These are phyloP conservation scores for Pyrenophora teres DNA, from an alignment of 2,329 filamentous ascomycete species.

Conservation along the genomic window DNA sequence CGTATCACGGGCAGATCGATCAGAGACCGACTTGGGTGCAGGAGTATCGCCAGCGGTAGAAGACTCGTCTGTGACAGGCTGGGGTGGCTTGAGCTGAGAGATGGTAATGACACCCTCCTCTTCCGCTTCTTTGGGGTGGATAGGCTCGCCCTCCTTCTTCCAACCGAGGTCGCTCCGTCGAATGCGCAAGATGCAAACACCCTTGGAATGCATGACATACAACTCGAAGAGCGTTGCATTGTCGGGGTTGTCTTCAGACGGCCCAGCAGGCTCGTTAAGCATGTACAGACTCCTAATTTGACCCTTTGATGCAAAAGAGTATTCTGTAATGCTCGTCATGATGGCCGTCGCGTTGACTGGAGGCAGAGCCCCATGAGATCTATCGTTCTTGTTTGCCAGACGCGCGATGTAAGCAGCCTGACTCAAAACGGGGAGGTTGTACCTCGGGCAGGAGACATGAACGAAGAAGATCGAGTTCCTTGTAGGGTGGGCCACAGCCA, in stretches of 20 bases:
- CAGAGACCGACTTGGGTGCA: constrained; percentile 42
- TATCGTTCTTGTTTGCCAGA: constrained; percentile 60
- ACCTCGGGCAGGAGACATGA: constrained; percentile 91
- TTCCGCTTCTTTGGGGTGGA: constrained; percentile 76
- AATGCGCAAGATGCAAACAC: constrained; percentile 86
- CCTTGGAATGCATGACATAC: constrained; percentile 96
- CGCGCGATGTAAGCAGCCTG: constrained; percentile 88
- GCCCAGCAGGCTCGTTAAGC: constrained; percentile 70
- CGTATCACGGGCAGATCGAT: constrained; percentile 43
- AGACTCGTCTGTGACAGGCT: constrained; percentile 39
- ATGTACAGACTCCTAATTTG: constrained; percentile 89
- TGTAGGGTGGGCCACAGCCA: constrained; percentile 93
- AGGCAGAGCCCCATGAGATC: constrained; percentile 65
- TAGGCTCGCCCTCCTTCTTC: constrained; percentile 86
- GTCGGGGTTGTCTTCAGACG: constrained; percentile 60
- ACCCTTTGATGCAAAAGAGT: constrained; percentile 86
- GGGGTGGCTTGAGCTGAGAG: constrained; percentile 61
- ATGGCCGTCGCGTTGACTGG: constrained; percentile 94
- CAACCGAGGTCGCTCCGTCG: constrained; percentile 90
- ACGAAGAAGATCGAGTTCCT: constrained; percentile 98
- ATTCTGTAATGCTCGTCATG: constrained; percentile 94
- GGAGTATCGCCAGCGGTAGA: constrained; percentile 47
- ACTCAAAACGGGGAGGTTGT: constrained; percentile 77
- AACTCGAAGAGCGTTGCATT: constrained; percentile 87
- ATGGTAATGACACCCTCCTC: constrained; percentile 75